Evolutionary conservation across 2,329 filamentous ascomycete species (phyloP).

Genomic region (Clarireedia homoeocarpa): DNA sequence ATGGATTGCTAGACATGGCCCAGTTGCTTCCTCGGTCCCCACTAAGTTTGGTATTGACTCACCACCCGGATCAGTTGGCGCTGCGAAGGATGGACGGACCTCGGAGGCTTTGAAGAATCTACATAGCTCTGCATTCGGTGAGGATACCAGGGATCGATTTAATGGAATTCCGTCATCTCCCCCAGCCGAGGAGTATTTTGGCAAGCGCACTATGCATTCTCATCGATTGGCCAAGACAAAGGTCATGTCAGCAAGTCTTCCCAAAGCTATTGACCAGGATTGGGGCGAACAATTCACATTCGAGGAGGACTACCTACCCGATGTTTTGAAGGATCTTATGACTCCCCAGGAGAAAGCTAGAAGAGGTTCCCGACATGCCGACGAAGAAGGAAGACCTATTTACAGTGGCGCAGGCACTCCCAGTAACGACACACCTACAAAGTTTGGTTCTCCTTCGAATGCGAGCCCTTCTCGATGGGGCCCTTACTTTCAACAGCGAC

Average conservation of each 20-base stretch:
- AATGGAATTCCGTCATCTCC: conserved; percentile 38
- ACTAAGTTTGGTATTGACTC: conserved; percentile 86
- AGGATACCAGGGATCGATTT: conserved; percentile 55
- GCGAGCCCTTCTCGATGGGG: conserved; percentile 56
- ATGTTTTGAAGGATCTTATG: conserved; percentile 56
- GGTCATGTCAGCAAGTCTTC: conserved; percentile 60
- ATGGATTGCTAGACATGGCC: conserved; percentile 80
- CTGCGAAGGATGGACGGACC: conserved; percentile 51
- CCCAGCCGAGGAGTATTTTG: conserved; percentile 52
- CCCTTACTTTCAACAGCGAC: conserved; percentile 50
- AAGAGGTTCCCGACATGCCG: conserved; percentile 53
- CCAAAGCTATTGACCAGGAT: conserved; percentile 50
- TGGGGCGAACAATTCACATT: conserved; percentile 66
- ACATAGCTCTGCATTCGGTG: conserved; percentile 59
- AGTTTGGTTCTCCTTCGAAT: conserved; percentile 52
- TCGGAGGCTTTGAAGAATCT: conserved; percentile 57
- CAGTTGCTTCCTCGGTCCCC: conserved; percentile 86
- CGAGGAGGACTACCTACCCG: conserved; percentile 84
- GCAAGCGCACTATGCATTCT: conserved; percentile 65
- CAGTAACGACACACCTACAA: conserved; percentile 40
- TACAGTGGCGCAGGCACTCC: conserved; percentile 33
- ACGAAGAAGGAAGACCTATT: conserved; percentile 38
- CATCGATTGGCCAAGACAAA: conserved; percentile 60
- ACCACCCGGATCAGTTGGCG: conserved; percentile 65
- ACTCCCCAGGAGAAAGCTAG: conserved; percentile 61